Conservation (phyloP, 768 basidiomycete genomes). For the Gautieria morchelliformis region DNA sequence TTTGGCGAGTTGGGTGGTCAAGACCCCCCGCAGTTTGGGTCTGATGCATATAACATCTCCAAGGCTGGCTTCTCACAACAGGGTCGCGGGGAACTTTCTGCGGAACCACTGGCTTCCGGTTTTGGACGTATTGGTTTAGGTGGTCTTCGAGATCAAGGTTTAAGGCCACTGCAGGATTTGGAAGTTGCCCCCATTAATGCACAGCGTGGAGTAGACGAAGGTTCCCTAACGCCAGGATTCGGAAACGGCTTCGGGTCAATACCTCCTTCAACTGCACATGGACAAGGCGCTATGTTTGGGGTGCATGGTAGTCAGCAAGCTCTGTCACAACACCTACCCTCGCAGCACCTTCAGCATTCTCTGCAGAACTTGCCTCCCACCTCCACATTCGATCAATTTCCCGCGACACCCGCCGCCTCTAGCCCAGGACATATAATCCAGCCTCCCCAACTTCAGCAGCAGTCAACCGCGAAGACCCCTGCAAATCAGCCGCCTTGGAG, state of each 20-base stretch:
- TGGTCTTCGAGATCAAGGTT: neutral
- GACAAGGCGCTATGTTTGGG: neutral
- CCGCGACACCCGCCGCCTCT: neutral
- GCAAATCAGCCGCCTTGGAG: conserved; percentile 29
- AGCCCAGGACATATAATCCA: neutral
- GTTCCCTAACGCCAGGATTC: neutral
- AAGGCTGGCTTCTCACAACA: neutral
- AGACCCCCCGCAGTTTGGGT: neutral
- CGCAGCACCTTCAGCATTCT: neutral
- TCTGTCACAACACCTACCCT: neutral
- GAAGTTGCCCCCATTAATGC: neutral
- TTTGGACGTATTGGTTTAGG: neutral
- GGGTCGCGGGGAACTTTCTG: neutral
- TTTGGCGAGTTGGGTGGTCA: neutral
- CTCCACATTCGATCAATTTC: neutral
- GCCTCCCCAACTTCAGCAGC: neutral
- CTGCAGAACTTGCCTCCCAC: neutral
- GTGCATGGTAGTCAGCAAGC: neutral
- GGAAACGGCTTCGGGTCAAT: neutral
- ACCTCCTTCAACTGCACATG: neutral
- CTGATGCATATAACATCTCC: neutral
- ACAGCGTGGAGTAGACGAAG: neutral
- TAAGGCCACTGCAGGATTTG: neutral
- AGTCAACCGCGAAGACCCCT: neutral
- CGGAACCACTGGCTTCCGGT: neutral